Conservation (phyloP, 768 basidiomycete species). For the Boletus tylopilopsis region DNA sequence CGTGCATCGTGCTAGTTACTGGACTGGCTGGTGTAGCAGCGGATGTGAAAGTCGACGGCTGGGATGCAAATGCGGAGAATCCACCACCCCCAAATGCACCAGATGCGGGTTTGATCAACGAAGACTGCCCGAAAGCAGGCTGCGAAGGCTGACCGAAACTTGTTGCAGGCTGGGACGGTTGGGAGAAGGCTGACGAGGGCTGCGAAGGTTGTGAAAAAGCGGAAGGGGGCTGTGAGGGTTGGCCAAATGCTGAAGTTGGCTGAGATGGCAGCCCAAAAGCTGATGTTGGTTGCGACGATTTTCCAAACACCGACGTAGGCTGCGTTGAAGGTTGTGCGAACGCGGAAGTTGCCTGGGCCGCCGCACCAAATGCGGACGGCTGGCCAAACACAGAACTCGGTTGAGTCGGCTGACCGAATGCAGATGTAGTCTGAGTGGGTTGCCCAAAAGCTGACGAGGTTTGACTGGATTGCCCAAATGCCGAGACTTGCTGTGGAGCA, state of each 20-base stretch:
- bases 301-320: constrained; percentile 33
- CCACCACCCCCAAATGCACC: constrained; percentile 50
- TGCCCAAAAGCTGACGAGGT: constrained; percentile 37
- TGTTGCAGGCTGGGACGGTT: constrained; percentile 30
- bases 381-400: constrained; percentile 35
- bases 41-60: constrained; percentile 41
- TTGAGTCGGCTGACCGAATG: constrained; percentile 37
- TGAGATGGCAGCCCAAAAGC: constrained; percentile 34
- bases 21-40: constrained; percentile 4
- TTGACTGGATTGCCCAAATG: constrained; percentile 38
- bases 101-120: constrained; percentile 46
- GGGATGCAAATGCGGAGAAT: constrained; percentile 51
- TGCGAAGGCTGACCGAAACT: constrained; percentile 35
- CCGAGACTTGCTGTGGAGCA: constrained; percentile 28
- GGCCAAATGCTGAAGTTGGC: constrained; percentile 35
- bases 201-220: constrained; percentile 30
- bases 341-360: constrained; percentile 26
- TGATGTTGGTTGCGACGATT: constrained; percentile 23
- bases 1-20: constrained; percentile 2
- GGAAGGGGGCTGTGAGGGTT: constrained; percentile 27
- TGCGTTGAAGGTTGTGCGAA: constrained; percentile 29
- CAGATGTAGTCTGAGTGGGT: constrained; percentile 32
- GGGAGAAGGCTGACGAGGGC: constrained; percentile 26
- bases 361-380: constrained; percentile 33
- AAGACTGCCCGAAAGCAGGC: constrained; percentile 35